phyloP scores from a whole-genome alignment of 306 rosid species.

The Ormosia semicastrata region DNA sequence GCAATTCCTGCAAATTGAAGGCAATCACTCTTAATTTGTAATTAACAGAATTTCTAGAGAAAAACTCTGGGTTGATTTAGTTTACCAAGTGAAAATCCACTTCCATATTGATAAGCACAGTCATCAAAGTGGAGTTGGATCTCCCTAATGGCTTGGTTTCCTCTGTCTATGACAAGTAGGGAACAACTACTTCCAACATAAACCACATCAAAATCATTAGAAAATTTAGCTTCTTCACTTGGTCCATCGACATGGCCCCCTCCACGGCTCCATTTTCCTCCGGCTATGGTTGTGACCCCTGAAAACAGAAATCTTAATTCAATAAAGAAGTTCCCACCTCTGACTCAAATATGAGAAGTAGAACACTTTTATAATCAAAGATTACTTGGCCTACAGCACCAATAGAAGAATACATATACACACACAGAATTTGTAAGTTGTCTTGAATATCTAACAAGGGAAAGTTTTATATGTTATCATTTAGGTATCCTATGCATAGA shows the following conservation, averaged over 20 bases:
- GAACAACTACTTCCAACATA: constrained; percentile 95
- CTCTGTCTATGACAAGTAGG: constrained; percentile 79
- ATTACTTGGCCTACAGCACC: neutral
- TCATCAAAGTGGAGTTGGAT: constrained; percentile 89
- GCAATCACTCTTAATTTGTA: constrained; percentile 11
- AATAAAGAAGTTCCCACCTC: constrained; percentile 10
- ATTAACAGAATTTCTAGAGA: neutral
- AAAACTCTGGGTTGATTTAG: neutral
- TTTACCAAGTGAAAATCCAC: constrained; percentile 85
- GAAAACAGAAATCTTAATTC: constrained; percentile 29
- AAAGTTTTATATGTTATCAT: neutral
- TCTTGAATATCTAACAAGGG: neutral
- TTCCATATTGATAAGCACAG: constrained; percentile 93
- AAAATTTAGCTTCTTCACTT: constrained; percentile 89
- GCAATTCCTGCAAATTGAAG: constrained; percentile 62
- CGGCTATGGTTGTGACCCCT: constrained; percentile 95
- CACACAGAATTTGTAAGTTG: neutral
- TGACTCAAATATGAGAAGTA: neutral
- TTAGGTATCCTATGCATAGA: neutral
- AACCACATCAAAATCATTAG: constrained; percentile 86
- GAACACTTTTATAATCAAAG: neutral
- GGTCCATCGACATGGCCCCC: constrained; percentile 90
- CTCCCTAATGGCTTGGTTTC: constrained; percentile 88
- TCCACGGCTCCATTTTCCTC: constrained; percentile 78
- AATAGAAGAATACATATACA: neutral